Conservation (phyloP, 768 basidiomycete species). For the Pholiota conissans region DNA sequence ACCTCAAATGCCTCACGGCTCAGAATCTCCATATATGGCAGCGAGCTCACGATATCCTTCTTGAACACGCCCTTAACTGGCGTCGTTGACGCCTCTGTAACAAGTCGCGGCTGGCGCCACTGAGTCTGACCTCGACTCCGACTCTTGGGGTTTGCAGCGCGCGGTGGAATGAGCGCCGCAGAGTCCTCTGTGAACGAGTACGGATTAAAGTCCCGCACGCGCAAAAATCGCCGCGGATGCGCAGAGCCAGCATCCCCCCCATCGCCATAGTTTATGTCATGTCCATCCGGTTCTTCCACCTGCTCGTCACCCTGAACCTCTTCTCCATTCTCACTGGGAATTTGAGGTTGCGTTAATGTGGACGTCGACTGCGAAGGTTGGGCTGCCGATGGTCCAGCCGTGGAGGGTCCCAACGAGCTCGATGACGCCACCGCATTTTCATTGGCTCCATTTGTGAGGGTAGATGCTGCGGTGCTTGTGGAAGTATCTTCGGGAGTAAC, state of each 20-base stretch:
- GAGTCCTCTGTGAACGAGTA: slow-evolving; percentile 25
- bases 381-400: neutral
- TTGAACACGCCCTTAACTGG: slow-evolving; percentile 45
- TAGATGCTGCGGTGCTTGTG: neutral
- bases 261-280: slow-evolving; percentile 2
- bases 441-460: neutral
- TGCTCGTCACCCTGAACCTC: neutral
- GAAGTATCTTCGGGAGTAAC: neutral
- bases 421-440: neutral
- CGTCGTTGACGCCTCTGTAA: slow-evolving; percentile 40
- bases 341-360: neutral
- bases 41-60: slow-evolving; percentile 44
- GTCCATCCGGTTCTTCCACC: neutral
- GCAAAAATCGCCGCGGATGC: slow-evolving; percentile 22
- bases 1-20: slow-evolving; percentile 48
- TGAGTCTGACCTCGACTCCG: slow-evolving; percentile 14
- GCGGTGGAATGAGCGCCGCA: neutral
- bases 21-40: slow-evolving; percentile 53
- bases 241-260: slow-evolving; percentile 4
- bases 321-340: neutral
- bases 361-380: neutral
- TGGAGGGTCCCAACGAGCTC: neutral
- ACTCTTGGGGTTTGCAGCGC: slow-evolving; percentile 26
- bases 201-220: slow-evolving; percentile 33
- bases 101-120: slow-evolving; percentile 36